phyloP scores from a whole-genome alignment of 768 basidiomycete species.

The Tremella fuciformis region DNA sequence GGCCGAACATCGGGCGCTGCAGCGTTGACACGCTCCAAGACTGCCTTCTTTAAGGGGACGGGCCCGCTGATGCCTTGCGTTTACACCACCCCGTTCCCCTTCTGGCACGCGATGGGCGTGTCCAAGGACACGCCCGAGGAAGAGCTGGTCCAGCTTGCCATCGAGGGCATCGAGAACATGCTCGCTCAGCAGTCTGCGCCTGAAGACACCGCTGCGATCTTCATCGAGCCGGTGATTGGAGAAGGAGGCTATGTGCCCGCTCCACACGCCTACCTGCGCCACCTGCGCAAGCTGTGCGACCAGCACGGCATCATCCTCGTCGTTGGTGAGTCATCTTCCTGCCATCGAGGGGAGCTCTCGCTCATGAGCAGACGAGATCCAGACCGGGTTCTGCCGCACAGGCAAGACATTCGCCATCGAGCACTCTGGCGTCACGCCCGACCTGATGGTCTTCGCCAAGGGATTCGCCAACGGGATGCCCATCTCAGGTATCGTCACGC shows the following conservation, averaged over 20 bases:
- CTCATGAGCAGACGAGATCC: conserved; percentile 54
- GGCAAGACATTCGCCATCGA: conserved; percentile 65
- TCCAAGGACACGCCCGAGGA: conserved; percentile 60
- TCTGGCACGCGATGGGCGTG: conserved; percentile 80
- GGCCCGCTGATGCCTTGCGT: conserved; percentile 72
- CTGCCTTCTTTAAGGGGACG: conserved; percentile 75
- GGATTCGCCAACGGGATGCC: conserved; percentile 76
- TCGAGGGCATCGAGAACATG: conserved; percentile 77
- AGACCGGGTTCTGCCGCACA: conserved; percentile 84
- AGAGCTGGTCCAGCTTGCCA: conserved; percentile 63
- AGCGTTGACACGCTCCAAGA: conserved; percentile 90
- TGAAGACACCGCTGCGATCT: conserved; percentile 81
- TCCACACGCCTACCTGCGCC: conserved; percentile 71
- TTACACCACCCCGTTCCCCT: conserved; percentile 79
- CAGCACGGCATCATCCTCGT: conserved; percentile 73
- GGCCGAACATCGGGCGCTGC: conserved; percentile 86
- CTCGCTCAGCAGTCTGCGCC: conserved; percentile 77
- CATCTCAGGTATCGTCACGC: conserved; percentile 75
- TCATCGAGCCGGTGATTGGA: conserved; percentile 88
- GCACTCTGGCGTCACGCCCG: conserved; percentile 73
- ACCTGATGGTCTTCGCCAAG: conserved; percentile 87
- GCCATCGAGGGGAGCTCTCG: not conserved
- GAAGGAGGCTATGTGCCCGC: conserved; percentile 96
- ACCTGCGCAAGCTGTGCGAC: conserved; percentile 77
- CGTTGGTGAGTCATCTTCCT: conserved; percentile 19